These are phyloP conservation scores for Cyphellophora europaea DNA, from an alignment of 2,329 filamentous ascomycete genomes.

Conservation along the genomic window DNA sequence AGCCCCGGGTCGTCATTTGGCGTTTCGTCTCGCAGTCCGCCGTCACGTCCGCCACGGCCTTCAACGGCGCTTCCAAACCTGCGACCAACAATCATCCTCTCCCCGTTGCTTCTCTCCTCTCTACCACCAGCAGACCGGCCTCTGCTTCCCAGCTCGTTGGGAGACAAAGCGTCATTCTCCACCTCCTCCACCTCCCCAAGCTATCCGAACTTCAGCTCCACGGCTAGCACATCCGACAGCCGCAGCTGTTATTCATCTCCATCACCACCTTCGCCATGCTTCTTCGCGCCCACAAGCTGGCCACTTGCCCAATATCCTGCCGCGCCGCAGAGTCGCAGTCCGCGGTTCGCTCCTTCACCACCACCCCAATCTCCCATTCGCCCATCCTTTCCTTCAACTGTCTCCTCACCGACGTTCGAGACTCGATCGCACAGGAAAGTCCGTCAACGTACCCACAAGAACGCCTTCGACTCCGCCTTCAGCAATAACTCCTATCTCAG, in stretches of 20 bases:
- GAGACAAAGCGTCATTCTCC: background rate
- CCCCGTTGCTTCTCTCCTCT: constrained; percentile 8
- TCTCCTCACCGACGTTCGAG: background rate
- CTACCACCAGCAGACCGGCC: constrained; percentile 6
- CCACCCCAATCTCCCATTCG: too few species aligned
- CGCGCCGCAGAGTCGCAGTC: background rate
- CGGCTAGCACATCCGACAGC: background rate
- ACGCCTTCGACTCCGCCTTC: too few species aligned
- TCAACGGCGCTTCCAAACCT: constrained; percentile 14
- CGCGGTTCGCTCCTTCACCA: background rate
- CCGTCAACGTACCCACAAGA: too few species aligned
- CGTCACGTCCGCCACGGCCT: constrained; percentile 16
- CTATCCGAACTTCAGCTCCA: background rate
- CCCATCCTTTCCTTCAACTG: background rate
- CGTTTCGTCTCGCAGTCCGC: constrained; percentile 2
- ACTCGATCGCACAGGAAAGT: too few species aligned
- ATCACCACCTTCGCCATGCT: background rate
- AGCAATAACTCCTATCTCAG: too few species aligned
- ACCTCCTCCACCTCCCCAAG: background rate
- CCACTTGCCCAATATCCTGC: background rate
- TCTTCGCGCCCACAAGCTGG: background rate
- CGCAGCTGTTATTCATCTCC: background rate
- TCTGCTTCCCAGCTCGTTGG: too few species aligned
- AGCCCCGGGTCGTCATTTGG: constrained; percentile 1
- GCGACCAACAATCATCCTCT: constrained; percentile 13